phyloP scores from a whole-genome alignment of 202 grass and related monocot species.

The Dendrocalamus latiflorus region DNA sequence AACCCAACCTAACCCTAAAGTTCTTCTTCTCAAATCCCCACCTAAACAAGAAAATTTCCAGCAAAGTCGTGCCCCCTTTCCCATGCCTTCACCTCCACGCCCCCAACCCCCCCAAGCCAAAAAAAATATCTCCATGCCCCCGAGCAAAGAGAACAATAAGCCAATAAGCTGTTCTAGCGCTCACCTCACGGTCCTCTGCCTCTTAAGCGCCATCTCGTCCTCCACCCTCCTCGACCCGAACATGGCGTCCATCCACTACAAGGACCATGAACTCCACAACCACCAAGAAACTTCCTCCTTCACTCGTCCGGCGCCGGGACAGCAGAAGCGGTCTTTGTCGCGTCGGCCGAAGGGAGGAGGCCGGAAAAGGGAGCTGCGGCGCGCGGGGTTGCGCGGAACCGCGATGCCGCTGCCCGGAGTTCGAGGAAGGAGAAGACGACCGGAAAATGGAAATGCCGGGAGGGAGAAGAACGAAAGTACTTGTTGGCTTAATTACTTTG shows the following conservation, averaged over 20 bases:
- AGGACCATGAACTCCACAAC: constrained; percentile 28
- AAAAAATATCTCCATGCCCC: neutral
- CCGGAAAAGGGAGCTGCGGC: neutral
- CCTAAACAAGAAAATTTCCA: neutral
- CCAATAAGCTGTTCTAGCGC: neutral
- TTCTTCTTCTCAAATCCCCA: no score
- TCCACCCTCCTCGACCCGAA: constrained; percentile 74
- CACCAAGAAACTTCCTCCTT: neutral
- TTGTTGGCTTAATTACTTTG: neutral
- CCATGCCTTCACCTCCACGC: neutral
- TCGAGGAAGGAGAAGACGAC: neutral
- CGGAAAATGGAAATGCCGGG: neutral
- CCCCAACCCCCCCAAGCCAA: neutral
- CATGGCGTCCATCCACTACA: no score
- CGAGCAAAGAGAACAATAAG: neutral
- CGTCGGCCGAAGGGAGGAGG: neutral
- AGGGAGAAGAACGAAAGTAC: neutral
- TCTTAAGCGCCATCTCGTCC: constrained; percentile 49
- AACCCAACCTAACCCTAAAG: neutral
- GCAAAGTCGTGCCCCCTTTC: neutral
- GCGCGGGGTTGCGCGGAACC: neutral
- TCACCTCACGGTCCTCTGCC: constrained; percentile 88
- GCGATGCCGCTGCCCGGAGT: neutral
- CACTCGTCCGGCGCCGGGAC: constrained; percentile 3
- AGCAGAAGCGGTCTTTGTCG: neutral